These are phyloP conservation scores for Chloris gayana DNA, from an alignment of 176 grass and related monocot genomes.

Conservation along the genomic window DNA sequence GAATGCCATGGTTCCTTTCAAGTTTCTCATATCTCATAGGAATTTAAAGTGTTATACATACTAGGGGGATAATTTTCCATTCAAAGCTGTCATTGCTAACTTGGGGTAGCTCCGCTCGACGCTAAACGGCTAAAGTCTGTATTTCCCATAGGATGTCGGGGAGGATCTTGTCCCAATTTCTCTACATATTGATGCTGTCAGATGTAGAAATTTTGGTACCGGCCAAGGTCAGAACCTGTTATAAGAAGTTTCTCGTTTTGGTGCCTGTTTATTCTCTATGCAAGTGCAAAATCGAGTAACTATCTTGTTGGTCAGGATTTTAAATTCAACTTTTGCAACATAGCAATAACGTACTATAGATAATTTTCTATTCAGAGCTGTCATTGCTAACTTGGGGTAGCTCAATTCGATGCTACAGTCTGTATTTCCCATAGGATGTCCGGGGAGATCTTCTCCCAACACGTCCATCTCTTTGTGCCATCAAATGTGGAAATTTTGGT, in stretches of 20 bases:
- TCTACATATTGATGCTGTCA: neutral
- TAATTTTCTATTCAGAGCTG: neutral
- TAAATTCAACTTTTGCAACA: no score
- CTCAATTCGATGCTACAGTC: neutral
- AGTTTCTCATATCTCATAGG: neutral
- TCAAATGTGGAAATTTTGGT: constrained; percentile 19
- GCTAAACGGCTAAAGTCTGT: neutral
- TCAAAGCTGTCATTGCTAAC: neutral
- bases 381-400: neutral
- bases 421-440: neutral
- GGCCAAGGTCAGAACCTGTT: neutral
- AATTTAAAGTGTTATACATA: neutral
- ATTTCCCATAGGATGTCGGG: neutral
- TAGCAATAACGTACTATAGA: no score
- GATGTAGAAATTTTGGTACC: constrained; percentile 20
- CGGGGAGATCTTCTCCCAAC: neutral
- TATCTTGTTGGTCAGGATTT: no score
- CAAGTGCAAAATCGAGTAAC: neutral
- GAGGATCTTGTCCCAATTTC: neutral
- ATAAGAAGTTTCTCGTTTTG: neutral
- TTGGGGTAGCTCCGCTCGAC: neutral
- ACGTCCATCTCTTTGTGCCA: neutral
- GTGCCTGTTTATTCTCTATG: neutral
- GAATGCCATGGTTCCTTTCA: neutral
- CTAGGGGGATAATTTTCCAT: neutral